Evolutionary conservation across 441 rosid genomes (phyloP), one percentile per base, ranked within the genome.

Genomic region (Pelargonium myrrhifolium): DNA sequence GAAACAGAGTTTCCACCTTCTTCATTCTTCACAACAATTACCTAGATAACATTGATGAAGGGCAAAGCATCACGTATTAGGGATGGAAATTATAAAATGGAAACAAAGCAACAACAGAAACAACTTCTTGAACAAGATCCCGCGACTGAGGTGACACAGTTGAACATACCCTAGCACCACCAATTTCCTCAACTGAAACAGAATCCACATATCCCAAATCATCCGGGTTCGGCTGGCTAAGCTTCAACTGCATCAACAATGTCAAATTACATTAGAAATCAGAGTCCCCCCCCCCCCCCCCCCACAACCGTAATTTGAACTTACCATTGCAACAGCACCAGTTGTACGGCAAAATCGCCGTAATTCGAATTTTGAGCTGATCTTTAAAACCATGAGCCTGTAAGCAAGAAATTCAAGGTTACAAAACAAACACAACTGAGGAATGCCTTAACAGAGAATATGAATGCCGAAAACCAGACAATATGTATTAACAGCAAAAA

Each of bases 341-440:
- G 99, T 89, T n/a, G 98, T 90, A 64, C 98, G 89, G 78, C 99
- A 96, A 81, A 96, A 96, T 40, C 98, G 83, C 64, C 99, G 83
- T 72, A 93, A 71, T 83, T 96, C 99, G 78, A 96, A 96, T 78
- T 96, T 93, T 71, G 98, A 96, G 87, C 99, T 96, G 80, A 96
- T 88, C 79, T 87, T 96, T 84, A 96, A 72, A 68, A 93, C 97
- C 99, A 96, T 88, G 40, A 96, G 84, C 82, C 99, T 96, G 81
- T 76, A 81, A 74, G 62, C 64, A 61, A 75, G 35, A 62, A 63
- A 21, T 37, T 55, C 10, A 40, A 40, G 55, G 68, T 72, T 35
- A 65, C 80, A 69, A 55, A 37, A 14, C 15, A 8, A 70, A 64
- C 35, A 60, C 9, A 22, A 12, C 10, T 15, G 8, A 22, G 15